phyloP scores from a whole-genome alignment of 257 asterid species.

The Euphrasia confusa region DNA sequence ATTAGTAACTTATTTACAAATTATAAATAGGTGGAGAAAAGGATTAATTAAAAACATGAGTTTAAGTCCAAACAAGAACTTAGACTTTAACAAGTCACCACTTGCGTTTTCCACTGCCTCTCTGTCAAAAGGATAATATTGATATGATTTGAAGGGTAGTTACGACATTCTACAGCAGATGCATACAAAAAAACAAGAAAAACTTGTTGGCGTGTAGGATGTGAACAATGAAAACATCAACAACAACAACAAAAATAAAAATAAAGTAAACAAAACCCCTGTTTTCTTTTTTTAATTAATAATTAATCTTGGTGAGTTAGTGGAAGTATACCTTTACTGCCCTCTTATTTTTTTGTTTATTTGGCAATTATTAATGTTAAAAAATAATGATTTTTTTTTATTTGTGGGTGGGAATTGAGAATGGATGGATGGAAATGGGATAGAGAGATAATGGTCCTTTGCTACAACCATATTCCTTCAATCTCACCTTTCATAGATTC shows the following conservation, averaged over 20 bases:
- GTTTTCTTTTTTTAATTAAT: slow-evolving; percentile 10
- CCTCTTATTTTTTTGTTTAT: slow-evolving; percentile 22
- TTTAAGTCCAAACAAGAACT: too few relatives aligned
- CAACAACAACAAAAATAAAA: slow-evolving; percentile 8
- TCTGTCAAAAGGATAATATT: neutral
- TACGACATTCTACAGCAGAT: slow-evolving; percentile 24
- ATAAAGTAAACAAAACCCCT: slow-evolving; percentile 35
- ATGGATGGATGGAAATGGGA: slow-evolving; percentile 39
- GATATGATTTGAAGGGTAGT: slow-evolving; percentile 28
- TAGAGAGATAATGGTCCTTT: slow-evolving; percentile 74
- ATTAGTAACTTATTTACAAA: too few relatives aligned
- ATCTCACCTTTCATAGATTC: slow-evolving; percentile 76
- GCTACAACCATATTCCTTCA: slow-evolving; percentile 74
- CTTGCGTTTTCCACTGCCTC: neutral
- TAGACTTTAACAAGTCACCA: neutral
- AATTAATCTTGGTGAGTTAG: slow-evolving; percentile 24
- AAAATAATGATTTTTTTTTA: neutral
- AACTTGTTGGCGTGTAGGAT: slow-evolving; percentile 49
- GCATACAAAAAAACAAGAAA: slow-evolving; percentile 31
- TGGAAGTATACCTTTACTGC: slow-evolving; percentile 36
- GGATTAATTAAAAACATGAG: too few relatives aligned
- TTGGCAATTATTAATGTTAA: neutral
- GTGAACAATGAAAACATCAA: slow-evolving; percentile 30
- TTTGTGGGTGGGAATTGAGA: slow-evolving; percentile 29
- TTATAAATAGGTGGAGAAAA: too few relatives aligned